phyloP scores from a whole-genome alignment of 2,329 filamentous ascomycete species.

The Colletotrichum navitas region DNA sequence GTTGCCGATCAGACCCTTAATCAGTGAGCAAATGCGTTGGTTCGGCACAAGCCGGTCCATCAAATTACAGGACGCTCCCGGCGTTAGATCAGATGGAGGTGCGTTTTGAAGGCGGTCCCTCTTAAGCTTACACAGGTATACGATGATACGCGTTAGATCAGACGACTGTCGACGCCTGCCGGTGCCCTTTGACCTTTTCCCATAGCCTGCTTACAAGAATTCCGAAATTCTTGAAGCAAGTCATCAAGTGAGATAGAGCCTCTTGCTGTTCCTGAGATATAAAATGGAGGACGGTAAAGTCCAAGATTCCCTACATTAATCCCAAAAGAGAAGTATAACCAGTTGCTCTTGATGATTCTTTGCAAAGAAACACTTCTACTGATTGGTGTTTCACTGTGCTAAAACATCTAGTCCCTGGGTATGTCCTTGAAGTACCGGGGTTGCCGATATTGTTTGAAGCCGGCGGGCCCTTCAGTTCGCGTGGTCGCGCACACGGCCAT shows the following conservation, averaged over 20 bases:
- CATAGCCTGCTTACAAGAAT: too few relatives aligned
- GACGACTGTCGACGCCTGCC: background rate
- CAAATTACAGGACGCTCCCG: background rate
- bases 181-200: background rate
- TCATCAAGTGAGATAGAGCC: background rate
- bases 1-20: too few relatives aligned
- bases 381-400: fast-evolving
- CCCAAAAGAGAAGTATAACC: background rate
- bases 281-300: background rate
- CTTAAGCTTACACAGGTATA: background rate
- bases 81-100: background rate
- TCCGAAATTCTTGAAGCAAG: too few relatives aligned
- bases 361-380: background rate
- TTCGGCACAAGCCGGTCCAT: too few relatives aligned
- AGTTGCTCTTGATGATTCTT: background rate
- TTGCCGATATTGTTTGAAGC: too few relatives aligned
- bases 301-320: too few relatives aligned
- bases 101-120: too few relatives aligned
- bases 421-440: background rate
- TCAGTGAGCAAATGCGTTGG: too few relatives aligned
- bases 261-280: background rate
- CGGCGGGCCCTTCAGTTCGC: too few relatives aligned
- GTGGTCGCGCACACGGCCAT: too few relatives aligned
- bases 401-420: background rate
- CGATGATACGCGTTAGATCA: background rate